Base-by-base conservation (phyloP, 192 early-diverging fungal species). In the Mortierella alpina region DNA sequence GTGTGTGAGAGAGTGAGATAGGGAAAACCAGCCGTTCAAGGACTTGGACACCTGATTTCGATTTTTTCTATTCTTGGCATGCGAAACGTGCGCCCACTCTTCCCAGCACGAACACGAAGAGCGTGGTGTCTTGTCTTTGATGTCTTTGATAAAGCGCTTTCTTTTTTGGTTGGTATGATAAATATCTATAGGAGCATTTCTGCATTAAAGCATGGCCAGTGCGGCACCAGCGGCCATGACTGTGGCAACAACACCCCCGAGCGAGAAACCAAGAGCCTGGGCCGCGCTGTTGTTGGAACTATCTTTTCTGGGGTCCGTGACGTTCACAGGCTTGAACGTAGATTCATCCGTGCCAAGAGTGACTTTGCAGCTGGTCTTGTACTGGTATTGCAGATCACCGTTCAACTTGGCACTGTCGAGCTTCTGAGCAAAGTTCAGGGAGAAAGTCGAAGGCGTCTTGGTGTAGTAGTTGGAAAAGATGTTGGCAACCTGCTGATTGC, bases 401-500 rank as follows among this genome's bases (percentile, higher is more conserved):
- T 58, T 65, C 3, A 45, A 66, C 12, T 9, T 31, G 7, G 7
- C 40, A n/a, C 44, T 58, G 55, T n/a, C 58, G 56, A 64, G 58
- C 15, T 40, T 11, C n/a, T 72, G 76, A 1, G 31, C 54, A 68
- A 80, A 63, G 66, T 68, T 80, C 55, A 80, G 44, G 23, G 46
- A 23, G 17, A 40, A 72, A 7, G 77, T 57, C 2, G 76, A 60
- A 39, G 76, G 76, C 18, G 5, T 68, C 65, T 72, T 72, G n/a
- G 63, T 63, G 69, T 72, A 80, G 48, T 80, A 68, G 53, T 68
- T 80, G 12, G 66, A 68, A 41, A 80, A 80, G 60, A 80, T 64
- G 66, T 80, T 80, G 52, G 77, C 77, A 9, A 80, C 66, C 60
- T 72, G 60, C 40, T 80, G 60, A 47, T 80, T 80, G 50, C 77